Evolutionary conservation across 805 yeast genomes (phyloP).

Genomic region (Yamadazyma sp.): DNA sequence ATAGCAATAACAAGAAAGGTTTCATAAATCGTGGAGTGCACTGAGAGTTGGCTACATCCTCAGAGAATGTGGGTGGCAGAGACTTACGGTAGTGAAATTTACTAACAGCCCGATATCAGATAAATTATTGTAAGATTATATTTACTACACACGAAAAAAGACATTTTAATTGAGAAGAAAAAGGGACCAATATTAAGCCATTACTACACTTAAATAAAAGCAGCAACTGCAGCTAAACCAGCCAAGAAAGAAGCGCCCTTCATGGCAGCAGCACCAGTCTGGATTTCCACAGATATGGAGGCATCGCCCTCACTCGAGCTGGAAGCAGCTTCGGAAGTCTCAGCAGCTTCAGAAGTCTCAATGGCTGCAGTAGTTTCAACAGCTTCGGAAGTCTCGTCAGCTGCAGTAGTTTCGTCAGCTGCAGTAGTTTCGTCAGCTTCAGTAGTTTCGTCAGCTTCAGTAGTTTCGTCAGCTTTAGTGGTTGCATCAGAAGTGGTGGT

Average conservation of each 20-base stretch:
- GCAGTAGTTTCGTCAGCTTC: conserved; percentile 6
- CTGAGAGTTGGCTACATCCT: conserved; percentile 1
- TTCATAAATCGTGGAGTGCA: neutral
- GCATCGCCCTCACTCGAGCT: conserved; percentile 7
- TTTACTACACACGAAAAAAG: conserved; percentile 3
- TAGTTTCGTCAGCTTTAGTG: conserved; percentile 8
- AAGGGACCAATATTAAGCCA: conserved; percentile 1
- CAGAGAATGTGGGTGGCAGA: neutral
- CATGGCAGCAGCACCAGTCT: conserved; percentile 12
- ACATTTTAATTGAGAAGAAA: neutral
- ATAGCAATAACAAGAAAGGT: neutral
- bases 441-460: conserved; percentile 10
- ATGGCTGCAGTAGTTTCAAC: conserved; percentile 6
- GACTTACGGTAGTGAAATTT: neutral
- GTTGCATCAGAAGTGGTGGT: conserved; percentile 8
- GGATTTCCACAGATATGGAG: conserved; percentile 10
- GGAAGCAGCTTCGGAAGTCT: conserved; percentile 2
- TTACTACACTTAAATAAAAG: conserved; percentile 13
- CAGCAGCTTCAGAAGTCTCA: conserved; percentile 10
- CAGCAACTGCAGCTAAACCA: conserved; percentile 15
- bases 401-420: conserved; percentile 9
- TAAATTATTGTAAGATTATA: neutral
- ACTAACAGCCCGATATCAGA: neutral
- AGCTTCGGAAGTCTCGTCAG: conserved; percentile 10
- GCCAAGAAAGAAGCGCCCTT: conserved; percentile 13